These are phyloP conservation scores for Botryococcus braunii DNA, from an alignment of 163 green algal genomes.

Conservation along the genomic window DNA sequence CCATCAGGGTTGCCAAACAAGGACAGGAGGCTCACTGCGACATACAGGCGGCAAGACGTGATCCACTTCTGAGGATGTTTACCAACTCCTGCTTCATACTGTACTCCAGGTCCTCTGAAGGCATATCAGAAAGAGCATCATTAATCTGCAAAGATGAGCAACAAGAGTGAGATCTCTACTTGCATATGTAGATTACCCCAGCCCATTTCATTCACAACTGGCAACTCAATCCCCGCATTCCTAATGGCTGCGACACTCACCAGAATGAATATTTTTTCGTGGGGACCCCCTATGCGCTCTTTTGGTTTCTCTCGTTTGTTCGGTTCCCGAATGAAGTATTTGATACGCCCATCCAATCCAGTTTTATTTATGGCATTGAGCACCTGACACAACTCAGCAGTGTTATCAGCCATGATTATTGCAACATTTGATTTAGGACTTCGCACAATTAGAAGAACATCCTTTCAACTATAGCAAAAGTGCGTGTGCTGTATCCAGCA, in stretches of 20 bases:
- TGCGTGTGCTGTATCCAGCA: no score
- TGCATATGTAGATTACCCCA: no score
- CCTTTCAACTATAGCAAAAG: no score
- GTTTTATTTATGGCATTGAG: slow-evolving; percentile 67
- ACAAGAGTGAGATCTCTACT: no score
- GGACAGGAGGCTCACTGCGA: slow-evolving; percentile 32
- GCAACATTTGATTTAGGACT: no score
- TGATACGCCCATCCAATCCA: slow-evolving; percentile 19
- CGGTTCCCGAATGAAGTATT: slow-evolving; percentile 41
- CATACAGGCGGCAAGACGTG: slow-evolving; percentile 54
- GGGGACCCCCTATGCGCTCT: slow-evolving; percentile 39
- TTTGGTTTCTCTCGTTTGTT: slow-evolving; percentile 31
- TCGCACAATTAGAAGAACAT: no score
- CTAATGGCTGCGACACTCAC: slow-evolving; percentile 30
- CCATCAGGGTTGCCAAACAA: background rate
- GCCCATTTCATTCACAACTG: no score
- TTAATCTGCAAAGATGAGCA: slow-evolving; percentile 45
- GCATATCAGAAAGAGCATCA: slow-evolving; percentile 48
- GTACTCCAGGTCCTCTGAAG: slow-evolving; percentile 53
- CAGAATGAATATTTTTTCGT: slow-evolving; percentile 79
- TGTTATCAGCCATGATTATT: no score
- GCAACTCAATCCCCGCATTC: no score
- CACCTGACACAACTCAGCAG: no score
- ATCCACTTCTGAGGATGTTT: slow-evolving; percentile 28
- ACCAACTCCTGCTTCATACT: slow-evolving; percentile 49